Conservation (phyloP, 345 rosid species). For the Isatis tinctoria region DNA sequence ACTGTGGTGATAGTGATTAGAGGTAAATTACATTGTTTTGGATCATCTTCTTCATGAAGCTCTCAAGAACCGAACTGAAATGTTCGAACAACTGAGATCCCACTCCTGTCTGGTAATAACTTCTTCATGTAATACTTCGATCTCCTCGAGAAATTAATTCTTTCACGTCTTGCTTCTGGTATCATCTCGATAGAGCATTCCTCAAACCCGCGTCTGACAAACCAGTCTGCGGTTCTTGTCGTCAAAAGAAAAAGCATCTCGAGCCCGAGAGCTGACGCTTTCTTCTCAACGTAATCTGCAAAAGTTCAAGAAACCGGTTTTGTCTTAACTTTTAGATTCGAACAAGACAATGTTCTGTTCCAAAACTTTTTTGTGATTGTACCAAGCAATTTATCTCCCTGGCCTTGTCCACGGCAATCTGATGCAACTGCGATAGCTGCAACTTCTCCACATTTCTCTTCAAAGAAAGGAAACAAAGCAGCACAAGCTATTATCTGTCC, state of each 20-base stretch:
- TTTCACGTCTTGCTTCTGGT: constrained; percentile 67
- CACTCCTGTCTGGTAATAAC: constrained; percentile 70
- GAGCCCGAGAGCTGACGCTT: constrained; percentile 66
- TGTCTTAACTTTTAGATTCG: not conserved
- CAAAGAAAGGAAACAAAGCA: constrained; percentile 78
- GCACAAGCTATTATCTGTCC: constrained; percentile 93
- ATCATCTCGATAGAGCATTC: constrained; percentile 70
- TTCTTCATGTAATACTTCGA: constrained; percentile 86
- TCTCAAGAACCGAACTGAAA: constrained; percentile 15
- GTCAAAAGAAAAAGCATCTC: constrained; percentile 76
- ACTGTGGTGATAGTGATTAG: not conserved
- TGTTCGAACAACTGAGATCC: constrained; percentile 44
- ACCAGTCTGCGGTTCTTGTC: constrained; percentile 95
- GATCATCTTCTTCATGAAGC: not conserved
- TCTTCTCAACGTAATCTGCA: constrained; percentile 89
- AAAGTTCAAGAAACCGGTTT: not conserved
- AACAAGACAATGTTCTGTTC: not conserved
- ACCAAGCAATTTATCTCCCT: constrained; percentile 95
- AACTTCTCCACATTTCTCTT: constrained; percentile 87
- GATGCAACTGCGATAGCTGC: constrained; percentile 92
- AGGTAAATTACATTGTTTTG: not conserved
- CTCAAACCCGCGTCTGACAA: constrained; percentile 68
- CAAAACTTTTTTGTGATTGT: constrained; percentile 28
- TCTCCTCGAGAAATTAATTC: constrained; percentile 68
- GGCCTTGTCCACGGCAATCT: constrained; percentile 96